phyloP scores from a whole-genome alignment of 192 early-diverging fungal species.

The Podila epicladia region DNA sequence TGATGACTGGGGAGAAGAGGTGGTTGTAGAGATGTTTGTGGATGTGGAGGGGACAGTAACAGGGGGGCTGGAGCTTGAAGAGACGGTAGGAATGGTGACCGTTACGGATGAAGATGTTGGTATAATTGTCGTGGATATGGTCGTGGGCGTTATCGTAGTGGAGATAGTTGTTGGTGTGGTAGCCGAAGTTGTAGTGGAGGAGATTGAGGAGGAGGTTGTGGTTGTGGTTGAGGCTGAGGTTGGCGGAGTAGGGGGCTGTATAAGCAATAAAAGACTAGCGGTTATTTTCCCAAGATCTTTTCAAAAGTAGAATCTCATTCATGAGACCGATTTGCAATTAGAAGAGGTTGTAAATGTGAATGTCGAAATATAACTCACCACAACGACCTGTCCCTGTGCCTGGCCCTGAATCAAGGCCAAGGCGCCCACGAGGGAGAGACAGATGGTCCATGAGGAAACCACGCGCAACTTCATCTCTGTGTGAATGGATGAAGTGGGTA shows the following conservation, averaged over 20 bases:
- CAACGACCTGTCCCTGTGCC: not conserved
- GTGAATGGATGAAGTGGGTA: not conserved
- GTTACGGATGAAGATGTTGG: not conserved
- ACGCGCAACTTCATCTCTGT: not conserved
- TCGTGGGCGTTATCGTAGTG: not conserved
- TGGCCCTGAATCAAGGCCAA: constrained; percentile 28
- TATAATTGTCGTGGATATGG: not conserved
- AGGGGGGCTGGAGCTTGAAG: not conserved
- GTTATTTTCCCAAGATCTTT: not conserved
- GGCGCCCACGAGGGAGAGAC: constrained; percentile 17
- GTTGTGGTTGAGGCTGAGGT: not conserved
- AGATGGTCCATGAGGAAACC: not conserved
- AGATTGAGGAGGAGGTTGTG: not conserved
- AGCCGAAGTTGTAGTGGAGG: not conserved
- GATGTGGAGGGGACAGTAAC: not conserved
- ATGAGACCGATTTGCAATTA: no score
- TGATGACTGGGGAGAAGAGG: not conserved
- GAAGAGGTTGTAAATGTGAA: not conserved
- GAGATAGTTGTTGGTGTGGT: not conserved
- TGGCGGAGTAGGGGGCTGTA: not conserved
- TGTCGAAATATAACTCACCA: not conserved
- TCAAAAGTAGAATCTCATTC: not conserved
- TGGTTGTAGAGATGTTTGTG: not conserved
- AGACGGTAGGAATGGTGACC: not conserved
- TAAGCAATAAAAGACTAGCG: not conserved